A percentile compares a stretch with the other conserved stretches of the same genome.
Evolutionary conservation across 306 rosid genomes (phyloP).

Genomic region (Prunus padus): DNA sequence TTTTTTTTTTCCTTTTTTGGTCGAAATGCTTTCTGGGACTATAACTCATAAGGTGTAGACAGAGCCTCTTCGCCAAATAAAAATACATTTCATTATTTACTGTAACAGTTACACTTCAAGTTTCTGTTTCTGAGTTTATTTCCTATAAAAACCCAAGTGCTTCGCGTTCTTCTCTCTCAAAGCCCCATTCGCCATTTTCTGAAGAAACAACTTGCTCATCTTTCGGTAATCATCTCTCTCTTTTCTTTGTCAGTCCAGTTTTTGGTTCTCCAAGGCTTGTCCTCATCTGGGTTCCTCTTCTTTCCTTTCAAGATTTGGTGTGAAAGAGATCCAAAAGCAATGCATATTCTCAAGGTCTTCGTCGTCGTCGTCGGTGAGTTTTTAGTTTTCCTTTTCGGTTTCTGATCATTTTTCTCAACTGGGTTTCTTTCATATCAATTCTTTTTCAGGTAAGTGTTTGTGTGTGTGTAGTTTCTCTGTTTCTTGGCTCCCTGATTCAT

Average conservation of each 20-base stretch:
- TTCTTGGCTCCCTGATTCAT: too few species aligned
- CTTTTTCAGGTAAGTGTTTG: not conserved
- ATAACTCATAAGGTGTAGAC: not conserved
- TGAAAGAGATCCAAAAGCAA: not conserved
- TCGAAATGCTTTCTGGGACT: too few species aligned
- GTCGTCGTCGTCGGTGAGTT: conserved; percentile 79
- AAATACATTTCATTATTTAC: not conserved
- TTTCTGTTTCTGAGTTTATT: not conserved
- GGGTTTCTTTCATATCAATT: not conserved
- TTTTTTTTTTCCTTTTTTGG: too few species aligned
- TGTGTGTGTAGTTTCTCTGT: not conserved
- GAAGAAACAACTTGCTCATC: not conserved
- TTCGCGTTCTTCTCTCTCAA: conserved; percentile 1
- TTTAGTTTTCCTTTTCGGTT: not conserved
- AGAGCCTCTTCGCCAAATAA: not conserved
- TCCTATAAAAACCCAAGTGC: conserved; percentile 32
- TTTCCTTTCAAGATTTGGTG: conserved; percentile 3
- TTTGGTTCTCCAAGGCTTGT: not conserved
- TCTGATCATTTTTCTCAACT: not conserved
- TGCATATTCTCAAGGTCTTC: conserved; percentile 59
- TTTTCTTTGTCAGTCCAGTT: not conserved
- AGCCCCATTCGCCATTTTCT: not conserved
- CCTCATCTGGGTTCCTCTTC: not conserved
- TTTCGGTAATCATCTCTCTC: not conserved
- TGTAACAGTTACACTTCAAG: not conserved